Conservation (phyloP, 2,329 filamentous ascomycete genomes). For the Emergomyces africanus region DNA sequence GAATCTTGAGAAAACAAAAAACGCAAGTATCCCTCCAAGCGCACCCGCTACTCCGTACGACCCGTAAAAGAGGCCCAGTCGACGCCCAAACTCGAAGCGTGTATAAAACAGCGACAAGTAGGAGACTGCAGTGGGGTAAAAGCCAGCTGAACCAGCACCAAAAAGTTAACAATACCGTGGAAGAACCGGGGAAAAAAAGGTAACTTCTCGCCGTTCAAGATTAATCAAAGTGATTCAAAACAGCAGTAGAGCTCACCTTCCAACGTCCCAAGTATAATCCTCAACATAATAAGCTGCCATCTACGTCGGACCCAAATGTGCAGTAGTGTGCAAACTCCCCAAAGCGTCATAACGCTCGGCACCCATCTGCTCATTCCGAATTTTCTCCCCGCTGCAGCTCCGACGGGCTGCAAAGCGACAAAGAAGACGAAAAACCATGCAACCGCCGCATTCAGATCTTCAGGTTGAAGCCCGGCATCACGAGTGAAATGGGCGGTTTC, state of each 20-base stretch:
- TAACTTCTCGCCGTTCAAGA: not conserved
- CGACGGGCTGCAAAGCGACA: slow-evolving; percentile 44
- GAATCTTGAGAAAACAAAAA: slow-evolving; percentile 33
- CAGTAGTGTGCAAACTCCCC: slow-evolving; percentile 37
- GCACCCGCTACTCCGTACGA: slow-evolving; percentile 45
- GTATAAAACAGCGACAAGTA: slow-evolving; percentile 48
- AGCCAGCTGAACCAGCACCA: slow-evolving; percentile 31
- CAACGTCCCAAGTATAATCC: slow-evolving; percentile 35
- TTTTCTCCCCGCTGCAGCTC: slow-evolving; percentile 32
- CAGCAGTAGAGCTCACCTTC: slow-evolving; percentile 23
- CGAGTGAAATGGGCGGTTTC: slow-evolving; percentile 46
- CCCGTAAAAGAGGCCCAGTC: slow-evolving; percentile 45
- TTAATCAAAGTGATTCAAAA: no score
- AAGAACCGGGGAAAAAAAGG: not conserved
- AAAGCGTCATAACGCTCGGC: slow-evolving; percentile 44
- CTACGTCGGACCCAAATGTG: slow-evolving; percentile 35
- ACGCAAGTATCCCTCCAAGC: slow-evolving; percentile 43
- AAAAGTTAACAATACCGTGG: slow-evolving; percentile 12
- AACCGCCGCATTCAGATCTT: slow-evolving; percentile 44
- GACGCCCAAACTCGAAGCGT: slow-evolving; percentile 42
- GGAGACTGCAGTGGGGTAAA: slow-evolving; percentile 47
- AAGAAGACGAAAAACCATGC: slow-evolving; percentile 48
- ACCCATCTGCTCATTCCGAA: slow-evolving; percentile 42
- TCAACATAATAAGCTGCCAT: slow-evolving; percentile 36
- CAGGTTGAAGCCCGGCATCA: slow-evolving; percentile 40